Evolutionary conservation across 148 eudicot species (phyloP).

Genomic region (Rhododendron simsii): DNA sequence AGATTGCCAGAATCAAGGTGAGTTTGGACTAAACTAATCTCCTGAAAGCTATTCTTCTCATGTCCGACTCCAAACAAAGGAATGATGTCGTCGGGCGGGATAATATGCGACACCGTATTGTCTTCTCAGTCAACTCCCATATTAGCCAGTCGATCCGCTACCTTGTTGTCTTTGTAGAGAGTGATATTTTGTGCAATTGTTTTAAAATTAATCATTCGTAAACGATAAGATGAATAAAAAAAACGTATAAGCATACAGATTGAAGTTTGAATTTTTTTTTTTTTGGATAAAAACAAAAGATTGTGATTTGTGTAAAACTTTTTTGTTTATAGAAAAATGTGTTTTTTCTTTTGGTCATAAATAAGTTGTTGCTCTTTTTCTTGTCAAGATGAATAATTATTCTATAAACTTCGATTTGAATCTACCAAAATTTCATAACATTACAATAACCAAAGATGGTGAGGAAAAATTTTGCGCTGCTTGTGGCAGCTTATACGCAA

Average conservation of each 20-base stretch:
- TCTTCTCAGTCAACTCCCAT: too few species aligned
- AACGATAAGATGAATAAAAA: too few species aligned
- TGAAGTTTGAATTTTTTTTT: not conserved
- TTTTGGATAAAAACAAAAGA: not conserved
- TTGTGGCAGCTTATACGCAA: not conserved
- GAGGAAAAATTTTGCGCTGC: too few species aligned
- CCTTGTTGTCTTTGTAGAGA: too few species aligned
- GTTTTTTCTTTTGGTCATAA: not conserved
- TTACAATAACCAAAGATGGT: not conserved
- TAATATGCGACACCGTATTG: too few species aligned
- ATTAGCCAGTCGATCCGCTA: too few species aligned
- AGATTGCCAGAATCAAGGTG: not conserved
- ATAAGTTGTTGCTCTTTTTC: not conserved
- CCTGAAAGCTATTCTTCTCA: too few species aligned
- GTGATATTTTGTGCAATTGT: not conserved
- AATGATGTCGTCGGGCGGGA: too few species aligned
- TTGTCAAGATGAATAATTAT: not conserved
- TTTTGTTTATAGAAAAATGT: not conserved
- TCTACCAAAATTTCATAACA: not conserved
- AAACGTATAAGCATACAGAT: not conserved
- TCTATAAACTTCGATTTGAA: not conserved
- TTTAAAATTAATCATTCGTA: too few species aligned
- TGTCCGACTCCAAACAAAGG: too few species aligned
- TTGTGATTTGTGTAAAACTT: not conserved
- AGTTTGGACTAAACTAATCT: not conserved